Conservation (phyloP, 2,329 filamentous ascomycete genomes). For the Xylaria sp. region DNA sequence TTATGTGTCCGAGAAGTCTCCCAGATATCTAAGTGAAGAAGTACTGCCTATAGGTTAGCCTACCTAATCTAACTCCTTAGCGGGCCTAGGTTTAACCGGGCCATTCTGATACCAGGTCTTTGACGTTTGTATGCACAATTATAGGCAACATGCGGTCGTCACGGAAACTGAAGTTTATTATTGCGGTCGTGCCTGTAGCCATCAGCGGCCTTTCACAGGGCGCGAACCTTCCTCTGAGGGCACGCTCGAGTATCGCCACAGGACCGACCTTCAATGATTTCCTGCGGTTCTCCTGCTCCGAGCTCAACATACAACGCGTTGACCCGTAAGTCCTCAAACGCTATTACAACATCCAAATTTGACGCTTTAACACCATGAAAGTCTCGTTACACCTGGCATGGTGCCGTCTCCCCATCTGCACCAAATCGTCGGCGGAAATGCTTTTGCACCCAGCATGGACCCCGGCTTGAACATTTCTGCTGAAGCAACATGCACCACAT, state of each 20-base stretch:
- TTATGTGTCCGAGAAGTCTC: background rate
- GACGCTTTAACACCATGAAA: background rate
- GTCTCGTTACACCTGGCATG: background rate
- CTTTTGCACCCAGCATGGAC: slow-evolving; percentile 12
- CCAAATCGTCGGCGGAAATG: slow-evolving; percentile 8
- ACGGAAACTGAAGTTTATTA: background rate
- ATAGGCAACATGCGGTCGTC: background rate
- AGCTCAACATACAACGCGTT: slow-evolving; percentile 8
- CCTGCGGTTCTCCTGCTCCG: slow-evolving; percentile 4
- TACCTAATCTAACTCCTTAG: background rate
- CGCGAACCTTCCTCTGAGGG: background rate
- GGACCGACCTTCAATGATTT: slow-evolving; percentile 1
- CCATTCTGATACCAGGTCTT: background rate
- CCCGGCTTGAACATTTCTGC: slow-evolving; percentile 1
- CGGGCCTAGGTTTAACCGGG: background rate
- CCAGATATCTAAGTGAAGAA: background rate
- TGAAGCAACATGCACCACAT: slow-evolving; percentile 9
- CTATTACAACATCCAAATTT: background rate
- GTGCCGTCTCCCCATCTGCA: slow-evolving; percentile 2
- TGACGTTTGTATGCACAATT: background rate
- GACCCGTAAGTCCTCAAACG: background rate
- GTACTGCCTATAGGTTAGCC: background rate
- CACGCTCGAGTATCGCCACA: background rate
- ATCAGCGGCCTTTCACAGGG: background rate
- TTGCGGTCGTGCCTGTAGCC: background rate